A percentile compares a stretch with the other conserved stretches of the same genome.
These are phyloP conservation scores for Monilinia polystroma DNA, from an alignment of 2,329 filamentous ascomycete species.

Conservation along the genomic window DNA sequence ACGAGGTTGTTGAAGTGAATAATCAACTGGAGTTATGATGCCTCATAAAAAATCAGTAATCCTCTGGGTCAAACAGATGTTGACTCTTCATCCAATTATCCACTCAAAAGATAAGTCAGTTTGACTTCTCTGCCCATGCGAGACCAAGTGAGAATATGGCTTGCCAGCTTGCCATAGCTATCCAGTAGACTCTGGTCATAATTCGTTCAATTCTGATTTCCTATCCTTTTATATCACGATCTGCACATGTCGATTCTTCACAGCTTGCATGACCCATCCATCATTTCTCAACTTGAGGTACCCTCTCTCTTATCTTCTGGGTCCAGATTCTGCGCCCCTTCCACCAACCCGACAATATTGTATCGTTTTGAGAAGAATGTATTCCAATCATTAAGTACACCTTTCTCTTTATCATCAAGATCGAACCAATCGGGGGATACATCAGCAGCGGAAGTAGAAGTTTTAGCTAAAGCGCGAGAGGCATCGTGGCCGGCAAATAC, in stretches of 20 bases:
- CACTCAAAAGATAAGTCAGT: not conserved
- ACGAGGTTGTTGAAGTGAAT: not conserved
- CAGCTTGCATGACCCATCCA: not conserved
- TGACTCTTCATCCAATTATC: not conserved
- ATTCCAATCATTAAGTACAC: slow-evolving; percentile 84
- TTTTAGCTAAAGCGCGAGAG: slow-evolving; percentile 84
- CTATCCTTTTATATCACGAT: not conserved
- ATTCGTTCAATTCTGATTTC: slow-evolving; percentile 1
- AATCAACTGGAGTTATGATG: not conserved
- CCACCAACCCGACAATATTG: slow-evolving; percentile 68
- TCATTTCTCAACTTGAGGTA: not conserved
- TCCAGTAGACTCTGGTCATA: not conserved
- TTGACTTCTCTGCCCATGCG: not conserved
- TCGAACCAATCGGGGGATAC: slow-evolving; percentile 80
- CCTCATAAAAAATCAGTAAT: not conserved
- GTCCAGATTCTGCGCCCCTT: slow-evolving; percentile 20
- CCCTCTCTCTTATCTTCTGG: slow-evolving; percentile 15
- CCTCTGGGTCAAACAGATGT: not conserved
- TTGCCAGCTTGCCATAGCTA: not conserved
- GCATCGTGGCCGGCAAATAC: slow-evolving; percentile 96
- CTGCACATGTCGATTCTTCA: not conserved
- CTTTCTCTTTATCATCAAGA: slow-evolving; percentile 80
- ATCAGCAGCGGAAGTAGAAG: slow-evolving; percentile 82
- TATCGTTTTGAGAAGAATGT: slow-evolving; percentile 97
- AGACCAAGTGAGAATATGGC: not conserved